Conservation (phyloP, 495 filamentous ascomycete species). For the Beverwykella pulmonaria region DNA sequence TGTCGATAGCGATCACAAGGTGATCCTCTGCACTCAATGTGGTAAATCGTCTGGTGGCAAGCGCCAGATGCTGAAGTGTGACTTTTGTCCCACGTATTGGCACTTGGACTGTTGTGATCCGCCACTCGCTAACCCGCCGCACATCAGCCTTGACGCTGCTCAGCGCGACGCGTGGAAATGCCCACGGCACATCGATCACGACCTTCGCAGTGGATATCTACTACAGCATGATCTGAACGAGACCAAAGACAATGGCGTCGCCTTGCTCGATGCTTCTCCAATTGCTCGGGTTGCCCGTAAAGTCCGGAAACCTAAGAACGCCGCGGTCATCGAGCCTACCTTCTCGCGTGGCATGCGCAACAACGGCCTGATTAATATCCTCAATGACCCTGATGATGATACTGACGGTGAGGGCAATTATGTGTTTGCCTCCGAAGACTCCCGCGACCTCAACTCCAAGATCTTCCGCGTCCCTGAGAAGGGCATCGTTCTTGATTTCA, state of each 20-base stretch:
- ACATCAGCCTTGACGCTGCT: conserved; percentile 47
- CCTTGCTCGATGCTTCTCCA: conserved; percentile 20
- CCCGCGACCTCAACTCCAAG: conserved; percentile 54
- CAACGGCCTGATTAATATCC: conserved; percentile 78
- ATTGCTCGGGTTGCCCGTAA: conserved; percentile 33
- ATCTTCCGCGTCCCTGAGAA: conserved; percentile 68
- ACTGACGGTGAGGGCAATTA: conserved; percentile 49
- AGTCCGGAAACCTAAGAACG: conserved; percentile 60
- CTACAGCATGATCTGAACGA: conserved; percentile 29
- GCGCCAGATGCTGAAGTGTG: conserved; percentile 48
- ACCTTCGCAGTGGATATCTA: conserved; percentile 39
- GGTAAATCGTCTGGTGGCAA: conserved; percentile 25
- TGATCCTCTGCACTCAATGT: conserved; percentile 62
- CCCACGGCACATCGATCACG: conserved; percentile 77
- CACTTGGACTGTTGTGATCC: conserved; percentile 91
- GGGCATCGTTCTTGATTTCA: conserved; percentile 80
- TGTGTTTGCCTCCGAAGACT: conserved; percentile 50
- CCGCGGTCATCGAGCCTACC: conserved; percentile 50
- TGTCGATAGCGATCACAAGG: conserved; percentile 55
- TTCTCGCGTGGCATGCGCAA: conserved; percentile 65
- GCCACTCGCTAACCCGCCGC: conserved; percentile 76
- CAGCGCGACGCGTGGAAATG: conserved; percentile 77
- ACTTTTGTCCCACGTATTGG: conserved; percentile 77
- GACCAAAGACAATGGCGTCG: conserved; percentile 9
- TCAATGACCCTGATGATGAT: conserved; percentile 63